Evolutionary conservation across 495 filamentous ascomycete species (phyloP).

Genomic region (Aspergillus ellipticus): DNA sequence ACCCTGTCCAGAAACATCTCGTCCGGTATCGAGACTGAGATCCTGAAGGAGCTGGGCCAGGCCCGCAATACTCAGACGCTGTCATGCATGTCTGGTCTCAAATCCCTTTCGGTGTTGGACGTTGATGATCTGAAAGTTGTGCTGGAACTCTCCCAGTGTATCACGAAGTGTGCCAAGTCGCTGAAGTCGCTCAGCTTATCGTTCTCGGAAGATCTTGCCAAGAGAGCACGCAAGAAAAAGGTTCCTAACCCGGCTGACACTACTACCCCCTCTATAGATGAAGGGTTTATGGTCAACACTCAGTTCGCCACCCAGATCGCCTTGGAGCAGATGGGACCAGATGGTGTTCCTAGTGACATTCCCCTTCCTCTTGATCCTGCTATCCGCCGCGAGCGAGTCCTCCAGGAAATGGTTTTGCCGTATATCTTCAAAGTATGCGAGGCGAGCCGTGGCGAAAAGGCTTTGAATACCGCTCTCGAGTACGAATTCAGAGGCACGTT

Average conservation of each 20-base stretch:
- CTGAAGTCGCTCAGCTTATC: conserved; percentile 54
- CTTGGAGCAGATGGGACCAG: background rate
- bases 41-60: background rate
- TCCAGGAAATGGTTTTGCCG: background rate
- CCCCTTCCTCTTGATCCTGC: background rate
- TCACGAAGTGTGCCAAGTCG: conserved; percentile 46
- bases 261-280: background rate
- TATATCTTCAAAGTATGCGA: background rate
- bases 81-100: conserved; percentile 38
- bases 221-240: conserved; percentile 29
- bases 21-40: background rate
- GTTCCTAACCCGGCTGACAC: too few species aligned
- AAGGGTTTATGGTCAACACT: background rate
- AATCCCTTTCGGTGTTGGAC: conserved; percentile 51
- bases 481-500: background rate
- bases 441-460: background rate
- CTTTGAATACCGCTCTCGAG: background rate
- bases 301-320: background rate
- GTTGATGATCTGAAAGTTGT: conserved; percentile 55
- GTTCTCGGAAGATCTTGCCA: conserved; percentile 49
- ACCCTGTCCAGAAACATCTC: background rate
- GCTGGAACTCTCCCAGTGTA: conserved; percentile 49
- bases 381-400: background rate
- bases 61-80: background rate
- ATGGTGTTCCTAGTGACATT: background rate